Conservation (phyloP, 2,329 filamentous ascomycete species). For the Didymella glomerata region DNA sequence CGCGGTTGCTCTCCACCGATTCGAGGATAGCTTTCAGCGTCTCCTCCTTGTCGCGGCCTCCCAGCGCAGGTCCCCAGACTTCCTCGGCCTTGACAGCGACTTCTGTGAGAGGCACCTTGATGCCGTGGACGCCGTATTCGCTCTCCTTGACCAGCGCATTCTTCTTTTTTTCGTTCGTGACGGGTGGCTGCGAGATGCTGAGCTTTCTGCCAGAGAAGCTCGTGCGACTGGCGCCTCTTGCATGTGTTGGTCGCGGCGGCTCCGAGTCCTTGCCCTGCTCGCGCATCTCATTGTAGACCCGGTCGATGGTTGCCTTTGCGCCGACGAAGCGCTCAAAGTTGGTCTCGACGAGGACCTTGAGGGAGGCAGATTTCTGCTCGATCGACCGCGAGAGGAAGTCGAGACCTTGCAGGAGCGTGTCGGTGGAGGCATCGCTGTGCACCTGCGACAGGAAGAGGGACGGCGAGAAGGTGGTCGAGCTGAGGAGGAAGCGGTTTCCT, state of each 20-base stretch:
- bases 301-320: slow-evolving; percentile 97
- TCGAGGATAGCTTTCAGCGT: slow-evolving; percentile 79
- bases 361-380: slow-evolving; percentile 94
- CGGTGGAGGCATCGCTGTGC: slow-evolving; percentile 84
- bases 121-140: slow-evolving; percentile 58
- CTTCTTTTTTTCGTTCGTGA: slow-evolving; percentile 71
- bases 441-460: slow-evolving; percentile 91
- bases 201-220: slow-evolving; percentile 62
- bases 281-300: slow-evolving; percentile 96
- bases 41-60: slow-evolving; percentile 89
- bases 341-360: slow-evolving; percentile 95
- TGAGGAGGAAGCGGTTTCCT: slow-evolving; percentile 93
- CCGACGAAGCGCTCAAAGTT: slow-evolving; percentile 99
- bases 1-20: slow-evolving; percentile 79
- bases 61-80: slow-evolving; percentile 93
- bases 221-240: slow-evolving; percentile 72
- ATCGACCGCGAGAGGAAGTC: slow-evolving; percentile 90
- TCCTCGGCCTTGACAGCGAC: slow-evolving; percentile 95
- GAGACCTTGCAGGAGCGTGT: slow-evolving; percentile 80
- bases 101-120: slow-evolving; percentile 86
- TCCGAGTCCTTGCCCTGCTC: slow-evolving; percentile 68
- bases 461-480: slow-evolving; percentile 94
- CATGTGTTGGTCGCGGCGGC: slow-evolving; percentile 61
- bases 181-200: slow-evolving; percentile 40
- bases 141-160: slow-evolving; percentile 93